Percentiles rank a stretch among this genome's conserved stretches.
Evolutionary conservation across 371 early-diverging fungal species (phyloP).

Genomic region (Mycotypha africana): DNA sequence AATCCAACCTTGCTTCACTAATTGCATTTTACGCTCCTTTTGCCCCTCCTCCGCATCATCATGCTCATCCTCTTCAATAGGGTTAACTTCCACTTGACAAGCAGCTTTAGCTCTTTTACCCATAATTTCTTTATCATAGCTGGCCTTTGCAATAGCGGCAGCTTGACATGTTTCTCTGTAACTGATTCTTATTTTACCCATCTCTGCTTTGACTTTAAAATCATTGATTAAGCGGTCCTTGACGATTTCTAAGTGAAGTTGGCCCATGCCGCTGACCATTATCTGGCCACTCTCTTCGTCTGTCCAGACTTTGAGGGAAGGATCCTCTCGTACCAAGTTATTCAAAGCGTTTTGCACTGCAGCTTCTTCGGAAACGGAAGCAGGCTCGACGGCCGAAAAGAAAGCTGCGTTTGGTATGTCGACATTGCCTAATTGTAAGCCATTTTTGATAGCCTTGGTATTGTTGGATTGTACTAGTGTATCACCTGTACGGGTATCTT

Average conservation of each 20-base stretch:
- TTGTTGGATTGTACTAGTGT: conserved; percentile 68
- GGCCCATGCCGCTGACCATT: conserved; percentile 94
- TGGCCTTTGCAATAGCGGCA: conserved; percentile 16
- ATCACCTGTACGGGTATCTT: conserved; percentile 89
- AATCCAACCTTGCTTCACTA: conserved; percentile 20
- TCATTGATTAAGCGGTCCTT: conserved; percentile 75
- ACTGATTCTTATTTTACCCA: conserved; percentile 85
- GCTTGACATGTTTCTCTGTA: conserved; percentile 77
- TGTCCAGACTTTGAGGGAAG: conserved; percentile 68
- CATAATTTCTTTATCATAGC: conserved; percentile 67
- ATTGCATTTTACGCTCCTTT: conserved; percentile 11
- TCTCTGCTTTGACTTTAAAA: conserved; percentile 72
- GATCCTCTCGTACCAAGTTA: conserved; percentile 83
- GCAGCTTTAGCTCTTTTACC: conserved; percentile 69
- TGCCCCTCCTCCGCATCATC: conserved; percentile 5
- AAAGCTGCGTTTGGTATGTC: conserved; percentile 91
- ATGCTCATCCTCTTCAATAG: conserved; percentile 31
- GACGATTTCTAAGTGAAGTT: conserved; percentile 91
- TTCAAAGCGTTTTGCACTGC: conserved; percentile 73
- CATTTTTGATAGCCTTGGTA: conserved; percentile 32
- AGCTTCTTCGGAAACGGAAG: conserved; percentile 70
- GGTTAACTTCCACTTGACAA: conserved; percentile 49
- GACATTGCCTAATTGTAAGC: conserved; percentile 65
- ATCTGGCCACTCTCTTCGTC: conserved; percentile 90
- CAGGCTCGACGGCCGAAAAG: conserved; percentile 79